phyloP scores from a whole-genome alignment of 2,329 filamentous ascomycete species.

The Colletotrichum sp. region DNA sequence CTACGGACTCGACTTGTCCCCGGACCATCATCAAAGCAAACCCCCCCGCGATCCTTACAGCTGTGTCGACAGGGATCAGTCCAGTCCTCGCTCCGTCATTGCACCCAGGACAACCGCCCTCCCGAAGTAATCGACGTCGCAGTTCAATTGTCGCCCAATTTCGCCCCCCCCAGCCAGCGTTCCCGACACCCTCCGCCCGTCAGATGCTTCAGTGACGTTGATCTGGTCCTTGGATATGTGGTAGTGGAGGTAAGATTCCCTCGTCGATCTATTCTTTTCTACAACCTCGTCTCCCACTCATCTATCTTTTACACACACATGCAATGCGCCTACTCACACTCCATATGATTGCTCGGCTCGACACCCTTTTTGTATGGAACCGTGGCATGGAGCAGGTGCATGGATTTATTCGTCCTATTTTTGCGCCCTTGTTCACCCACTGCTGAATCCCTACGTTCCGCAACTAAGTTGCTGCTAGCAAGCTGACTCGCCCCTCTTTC shows the following conservation, averaged over 20 bases:
- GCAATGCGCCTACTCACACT: neutral
- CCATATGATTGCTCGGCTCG: neutral
- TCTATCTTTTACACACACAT: neutral
- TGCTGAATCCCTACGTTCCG: neutral
- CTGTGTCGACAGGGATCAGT: conserved; percentile 14
- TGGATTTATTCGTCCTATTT: conserved; percentile 12
- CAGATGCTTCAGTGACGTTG: conserved; percentile 14
- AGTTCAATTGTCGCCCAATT: conserved; percentile 3
- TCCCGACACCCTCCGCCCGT: neutral
- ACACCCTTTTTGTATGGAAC: conserved; percentile 1
- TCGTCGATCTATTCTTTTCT: neutral
- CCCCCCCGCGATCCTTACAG: conserved; percentile 12
- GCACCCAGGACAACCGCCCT: conserved; percentile 11
- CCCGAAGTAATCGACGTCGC: neutral
- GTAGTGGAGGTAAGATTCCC: neutral
- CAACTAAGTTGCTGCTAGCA: neutral
- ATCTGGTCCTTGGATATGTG: neutral
- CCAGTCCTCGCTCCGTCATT: conserved; percentile 12
- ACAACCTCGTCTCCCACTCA: neutral
- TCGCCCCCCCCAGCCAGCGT: neutral
- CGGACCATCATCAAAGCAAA: conserved; percentile 6
- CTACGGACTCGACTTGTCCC: neutral
- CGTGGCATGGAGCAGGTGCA: neutral
- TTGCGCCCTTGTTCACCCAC: conserved; percentile 2
- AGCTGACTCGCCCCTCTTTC: conserved; percentile 20